Base-by-base conservation (phyloP, 495 filamentous ascomycete species). In the Choiromyces venosus region DNA sequence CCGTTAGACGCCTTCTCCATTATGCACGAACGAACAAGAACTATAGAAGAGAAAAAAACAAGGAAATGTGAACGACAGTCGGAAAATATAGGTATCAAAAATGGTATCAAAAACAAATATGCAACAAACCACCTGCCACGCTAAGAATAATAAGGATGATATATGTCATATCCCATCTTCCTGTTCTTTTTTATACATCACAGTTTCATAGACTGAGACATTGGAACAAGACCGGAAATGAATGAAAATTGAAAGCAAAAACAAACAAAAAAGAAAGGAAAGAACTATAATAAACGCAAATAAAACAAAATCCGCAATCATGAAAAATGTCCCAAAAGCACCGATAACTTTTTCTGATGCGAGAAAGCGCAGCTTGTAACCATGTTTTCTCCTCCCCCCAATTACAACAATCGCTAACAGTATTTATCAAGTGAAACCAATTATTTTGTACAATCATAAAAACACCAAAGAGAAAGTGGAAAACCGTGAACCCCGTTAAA, bases 221-320 rank as follows among this genome's bases (percentile, higher is more conserved):
- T 29, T 12, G 18, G 25, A 33, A 61, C 52, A 29, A 61, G 52
- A 61, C 25, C 16, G 25, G 25, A 61, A 61, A 61, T 61, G 10
- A 33, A 61, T 56, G 52, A 61, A 61, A 61, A 33, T 3, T 16
- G 25, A 14, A 61, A 61, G 25, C 52, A 25, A 52, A 8, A 25
- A 25, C 6, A 25, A 52, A 14, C 16, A 16, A 10, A 42, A 42
- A 42, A 42, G 5, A 2, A 8, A 73, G 66, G 65, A 70, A 61
- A 64, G 35, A 33, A 76, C 35, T 38, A 68, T 36, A 37, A 37
- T 44, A 67, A 73, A 37, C 21, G 33, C 70, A 74, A 71, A 77
- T 29, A 37, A 65, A 67, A 67, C 66, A 74, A 37, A 67, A 68
- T 67, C 69, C 74, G 39, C 74, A 61, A 61, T 33, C 25, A 61